Percentiles rank a stretch among this genome's conserved stretches.
phyloP scores from a whole-genome alignment of 2,329 filamentous ascomycete species.

The Neonectria magnoliae region DNA sequence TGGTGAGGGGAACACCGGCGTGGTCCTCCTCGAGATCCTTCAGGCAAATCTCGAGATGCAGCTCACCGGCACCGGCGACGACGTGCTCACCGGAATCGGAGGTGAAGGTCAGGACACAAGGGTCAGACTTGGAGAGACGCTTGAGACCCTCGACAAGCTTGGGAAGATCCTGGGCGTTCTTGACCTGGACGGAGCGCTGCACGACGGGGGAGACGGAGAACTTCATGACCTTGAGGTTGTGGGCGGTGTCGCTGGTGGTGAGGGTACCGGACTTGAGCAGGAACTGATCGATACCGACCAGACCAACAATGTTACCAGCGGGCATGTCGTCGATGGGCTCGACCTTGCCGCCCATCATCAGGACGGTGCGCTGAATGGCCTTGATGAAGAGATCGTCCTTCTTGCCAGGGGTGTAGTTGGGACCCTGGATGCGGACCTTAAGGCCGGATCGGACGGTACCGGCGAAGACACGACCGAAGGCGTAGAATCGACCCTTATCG shows the following conservation, averaged over 20 bases:
- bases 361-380: constrained; percentile 98
- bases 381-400: constrained; percentile 99
- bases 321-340: constrained; percentile 99
- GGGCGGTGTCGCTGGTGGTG: constrained; percentile 94
- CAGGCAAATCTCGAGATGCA: constrained; percentile 99
- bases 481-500: constrained; percentile 99
- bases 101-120: constrained; percentile 93
- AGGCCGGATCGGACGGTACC: constrained; percentile 97
- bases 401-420: constrained; percentile 97
- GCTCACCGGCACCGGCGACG: constrained; percentile 98
- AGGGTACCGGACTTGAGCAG: constrained; percentile 99
- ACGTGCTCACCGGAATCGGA: constrained; percentile 97
- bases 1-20: constrained; percentile 95
- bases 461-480: constrained; percentile 99
- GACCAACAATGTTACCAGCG: constrained; percentile 99
- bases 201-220: constrained; percentile 99
- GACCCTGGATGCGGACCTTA: constrained; percentile 99
- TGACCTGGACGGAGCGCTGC: constrained; percentile 97
- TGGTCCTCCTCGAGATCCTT: constrained; percentile 99
- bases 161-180: constrained; percentile 99
- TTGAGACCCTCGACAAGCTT: constrained; percentile 99
- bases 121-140: constrained; percentile 99
- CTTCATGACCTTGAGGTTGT: constrained; percentile 99
- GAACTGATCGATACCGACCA: constrained; percentile 99
- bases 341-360: constrained; percentile 99